Percentiles rank a stretch among this genome's conserved stretches.
These are phyloP conservation scores for Pigoraptor vietnamica DNA, from an alignment of 78 protist species.

Conservation along the genomic window DNA sequence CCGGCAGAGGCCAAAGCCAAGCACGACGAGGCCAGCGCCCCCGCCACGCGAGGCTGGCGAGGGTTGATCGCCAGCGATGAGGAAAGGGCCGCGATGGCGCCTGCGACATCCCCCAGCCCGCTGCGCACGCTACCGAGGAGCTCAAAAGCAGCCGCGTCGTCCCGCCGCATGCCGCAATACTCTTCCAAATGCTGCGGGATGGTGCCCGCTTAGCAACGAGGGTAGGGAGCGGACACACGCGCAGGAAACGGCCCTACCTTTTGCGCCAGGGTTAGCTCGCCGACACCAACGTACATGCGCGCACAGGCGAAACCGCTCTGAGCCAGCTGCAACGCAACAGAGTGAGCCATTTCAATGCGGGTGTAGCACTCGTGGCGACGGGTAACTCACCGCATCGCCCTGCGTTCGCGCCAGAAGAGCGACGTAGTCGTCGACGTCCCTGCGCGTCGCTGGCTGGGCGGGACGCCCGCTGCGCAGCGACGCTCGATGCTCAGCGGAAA, in stretches of 20 bases:
- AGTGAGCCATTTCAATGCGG: neutral
- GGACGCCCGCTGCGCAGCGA: neutral
- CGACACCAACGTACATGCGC: too few relatives aligned
- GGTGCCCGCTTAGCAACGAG: neutral
- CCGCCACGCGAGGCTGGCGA: neutral
- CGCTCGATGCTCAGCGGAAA: neutral
- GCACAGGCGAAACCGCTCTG: too few relatives aligned
- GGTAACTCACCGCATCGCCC: neutral
- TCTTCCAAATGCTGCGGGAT: neutral
- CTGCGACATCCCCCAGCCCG: neutral
- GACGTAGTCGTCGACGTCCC: neutral
- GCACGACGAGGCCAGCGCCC: too few relatives aligned
- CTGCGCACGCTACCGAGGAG: neutral
- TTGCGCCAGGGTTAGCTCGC: too few relatives aligned
- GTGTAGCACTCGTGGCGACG: neutral
- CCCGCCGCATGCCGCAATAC: neutral
- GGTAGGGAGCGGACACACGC: too few relatives aligned
- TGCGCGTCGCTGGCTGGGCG: neutral
- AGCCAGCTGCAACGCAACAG: too few relatives aligned
- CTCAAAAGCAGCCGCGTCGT: neutral
- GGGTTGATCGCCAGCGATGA: neutral
- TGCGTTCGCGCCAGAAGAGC: neutral
- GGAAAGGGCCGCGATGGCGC: neutral
- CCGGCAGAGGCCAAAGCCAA: too few relatives aligned
- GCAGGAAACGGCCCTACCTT: too few relatives aligned